phyloP scores from a whole-genome alignment of 1,139 yeast species.

The Nakaseomyces sp. region DNA sequence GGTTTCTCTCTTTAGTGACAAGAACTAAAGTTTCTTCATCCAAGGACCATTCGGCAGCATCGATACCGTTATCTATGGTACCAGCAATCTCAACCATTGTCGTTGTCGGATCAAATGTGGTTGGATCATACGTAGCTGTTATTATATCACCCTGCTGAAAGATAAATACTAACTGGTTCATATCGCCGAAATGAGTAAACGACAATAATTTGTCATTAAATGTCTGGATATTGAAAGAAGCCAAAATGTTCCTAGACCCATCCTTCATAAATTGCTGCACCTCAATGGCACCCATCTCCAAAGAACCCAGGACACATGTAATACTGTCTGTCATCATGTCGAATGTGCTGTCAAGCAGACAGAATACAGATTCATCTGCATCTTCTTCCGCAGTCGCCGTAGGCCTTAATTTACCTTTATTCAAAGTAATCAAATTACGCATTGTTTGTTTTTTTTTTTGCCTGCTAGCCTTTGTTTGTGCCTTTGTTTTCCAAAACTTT shows the following conservation, averaged over 20 bases:
- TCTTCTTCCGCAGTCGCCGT: constrained; percentile 50
- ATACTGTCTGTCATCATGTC: constrained; percentile 70
- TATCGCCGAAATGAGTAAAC: constrained; percentile 59
- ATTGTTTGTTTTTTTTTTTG: constrained; percentile 26
- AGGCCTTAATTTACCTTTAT: constrained; percentile 46
- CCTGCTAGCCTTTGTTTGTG: no score
- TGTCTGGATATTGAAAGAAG: constrained; percentile 43
- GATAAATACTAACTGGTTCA: constrained; percentile 51
- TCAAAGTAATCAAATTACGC: constrained; percentile 53
- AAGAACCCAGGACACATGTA: constrained; percentile 56
- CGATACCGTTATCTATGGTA: constrained; percentile 66
- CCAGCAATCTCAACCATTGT: constrained; percentile 72
- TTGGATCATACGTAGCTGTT: constrained; percentile 51
- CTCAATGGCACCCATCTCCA: constrained; percentile 49
- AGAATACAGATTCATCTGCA: constrained; percentile 28
- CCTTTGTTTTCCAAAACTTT: no score
- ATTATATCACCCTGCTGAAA: constrained; percentile 63
- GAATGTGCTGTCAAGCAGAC: constrained; percentile 44
- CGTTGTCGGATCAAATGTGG: constrained; percentile 39
- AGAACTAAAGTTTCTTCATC: constrained; percentile 81
- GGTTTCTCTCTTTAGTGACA: constrained; percentile 52
- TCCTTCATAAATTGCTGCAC: constrained; percentile 53
- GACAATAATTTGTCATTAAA: constrained; percentile 36
- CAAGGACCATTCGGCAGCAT: constrained; percentile 78
- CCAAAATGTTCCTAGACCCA: constrained; percentile 47